Base-by-base conservation (phyloP, 1,139 yeast species). In the Kodamaea suecica region DNA sequence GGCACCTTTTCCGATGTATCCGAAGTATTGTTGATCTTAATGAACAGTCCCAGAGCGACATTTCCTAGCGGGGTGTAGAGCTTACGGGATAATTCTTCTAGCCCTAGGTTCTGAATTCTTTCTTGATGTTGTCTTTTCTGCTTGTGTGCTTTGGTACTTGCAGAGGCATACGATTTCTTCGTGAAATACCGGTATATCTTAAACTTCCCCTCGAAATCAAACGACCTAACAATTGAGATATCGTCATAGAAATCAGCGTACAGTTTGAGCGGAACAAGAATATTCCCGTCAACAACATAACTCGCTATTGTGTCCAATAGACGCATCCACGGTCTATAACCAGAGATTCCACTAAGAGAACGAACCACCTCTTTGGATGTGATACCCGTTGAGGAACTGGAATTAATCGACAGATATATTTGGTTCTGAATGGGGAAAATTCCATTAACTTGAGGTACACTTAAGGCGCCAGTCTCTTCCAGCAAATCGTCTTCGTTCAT, bases 141-240 rank as follows among this genome's bases (percentile, higher is more conserved):
- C 13, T 38, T 37, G 20, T 35, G 37, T 1, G 33, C 36, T 33
- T 42, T 47, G 6, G 30, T 24, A 4, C 34, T 25, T 7, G 37
- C 17, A 2, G 33, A 23, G n/a, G 38, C 17, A 34, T 45, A 45
- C 29, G 37, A 29, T 11, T 43, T 32, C 31, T 45, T 41, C 19
- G 82, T 70, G 43, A 81, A 78, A 45, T 84, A 80, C 27, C 95
- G 66, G 52, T 78, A 85, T 47, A 78, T 84, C 49, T 84, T 84
- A 43, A 72, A 67, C 45, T 87, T 78, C 0, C 95, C 94, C 41
- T 77, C 79, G 44, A 80, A 79, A 49, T 84, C 94, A 40, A 80
- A 76, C 17, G 81, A 80, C 39, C 85, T 67, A 1, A 83, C 69
- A 2, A 86, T 59, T 2, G 72, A 44, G 8, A 49, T 36, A 3